phyloP scores from a whole-genome alignment of 768 basidiomycete genomes.

The Macrolepiota fuliginosa region DNA sequence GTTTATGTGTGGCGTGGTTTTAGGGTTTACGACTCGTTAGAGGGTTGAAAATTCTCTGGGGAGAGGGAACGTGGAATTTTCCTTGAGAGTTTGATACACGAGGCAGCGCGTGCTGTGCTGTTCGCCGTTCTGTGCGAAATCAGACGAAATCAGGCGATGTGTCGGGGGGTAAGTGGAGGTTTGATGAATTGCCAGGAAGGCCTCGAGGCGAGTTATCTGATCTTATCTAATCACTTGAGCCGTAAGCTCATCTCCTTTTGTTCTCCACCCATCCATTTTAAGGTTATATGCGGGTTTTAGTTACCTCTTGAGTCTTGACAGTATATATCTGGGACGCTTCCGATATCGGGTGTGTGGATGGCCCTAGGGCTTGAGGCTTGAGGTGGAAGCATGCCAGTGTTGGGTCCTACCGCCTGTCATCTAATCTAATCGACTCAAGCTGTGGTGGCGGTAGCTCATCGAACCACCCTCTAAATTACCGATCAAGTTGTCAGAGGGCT shows the following conservation, averaged over 20 bases:
- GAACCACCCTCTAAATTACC: neutral
- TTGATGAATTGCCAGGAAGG: neutral
- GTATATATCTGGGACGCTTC: no score
- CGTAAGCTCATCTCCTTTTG: neutral
- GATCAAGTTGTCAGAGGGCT: neutral
- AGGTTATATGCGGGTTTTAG: neutral
- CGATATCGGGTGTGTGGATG: no score
- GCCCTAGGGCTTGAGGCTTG: no score
- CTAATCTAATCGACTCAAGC: neutral
- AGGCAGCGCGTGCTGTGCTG: conserved; percentile 1
- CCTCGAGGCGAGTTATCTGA: neutral
- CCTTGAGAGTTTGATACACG: conserved; percentile 6
- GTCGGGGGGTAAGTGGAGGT: neutral
- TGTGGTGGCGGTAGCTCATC: neutral
- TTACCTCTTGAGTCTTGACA: neutral
- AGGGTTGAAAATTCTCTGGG: neutral
- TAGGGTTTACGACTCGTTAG: neutral
- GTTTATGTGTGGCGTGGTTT: neutral
- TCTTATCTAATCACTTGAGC: neutral
- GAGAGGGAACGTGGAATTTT: neutral
- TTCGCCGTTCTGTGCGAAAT: neutral
- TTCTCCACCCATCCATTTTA: neutral
- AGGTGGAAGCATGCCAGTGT: no score
- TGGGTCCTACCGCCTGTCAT: neutral
- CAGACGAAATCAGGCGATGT: neutral